These are phyloP conservation scores for Cyclotella distinguenda DNA, from an alignment of 108 stramenopile genomes.

Conservation along the genomic window DNA sequence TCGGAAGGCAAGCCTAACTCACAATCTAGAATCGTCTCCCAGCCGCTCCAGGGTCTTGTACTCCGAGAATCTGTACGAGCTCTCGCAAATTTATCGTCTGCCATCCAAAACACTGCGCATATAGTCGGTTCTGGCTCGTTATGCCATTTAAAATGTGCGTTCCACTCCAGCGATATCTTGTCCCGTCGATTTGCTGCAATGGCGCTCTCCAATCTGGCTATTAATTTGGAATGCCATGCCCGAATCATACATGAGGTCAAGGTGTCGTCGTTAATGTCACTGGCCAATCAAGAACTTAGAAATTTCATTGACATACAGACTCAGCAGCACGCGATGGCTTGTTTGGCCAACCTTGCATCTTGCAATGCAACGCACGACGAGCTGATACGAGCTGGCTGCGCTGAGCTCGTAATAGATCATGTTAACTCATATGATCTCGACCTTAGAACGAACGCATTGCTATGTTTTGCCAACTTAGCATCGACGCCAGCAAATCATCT, in stretches of 20 bases:
- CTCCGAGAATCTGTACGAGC: slow-evolving; percentile 79
- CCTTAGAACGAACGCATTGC: slow-evolving; percentile 59
- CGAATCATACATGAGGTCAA: slow-evolving; percentile 74
- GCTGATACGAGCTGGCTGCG: slow-evolving; percentile 47
- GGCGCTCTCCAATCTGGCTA: slow-evolving; percentile 79
- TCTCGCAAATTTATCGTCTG: slow-evolving; percentile 78
- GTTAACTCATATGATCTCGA: slow-evolving; percentile 64
- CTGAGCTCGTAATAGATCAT: slow-evolving; percentile 45
- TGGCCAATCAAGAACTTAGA: slow-evolving; percentile 19
- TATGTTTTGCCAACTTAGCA: slow-evolving; percentile 75
- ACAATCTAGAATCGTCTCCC: too few species aligned
- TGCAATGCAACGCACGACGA: slow-evolving; percentile 58
- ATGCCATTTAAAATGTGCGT: slow-evolving; percentile 58
- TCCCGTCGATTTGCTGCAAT: slow-evolving; percentile 84
- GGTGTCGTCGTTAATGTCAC: slow-evolving; percentile 45
- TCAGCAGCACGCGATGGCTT: slow-evolving; percentile 74
- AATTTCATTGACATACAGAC: slow-evolving; percentile 63
- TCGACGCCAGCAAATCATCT: slow-evolving; percentile 61
- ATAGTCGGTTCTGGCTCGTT: slow-evolving; percentile 73
- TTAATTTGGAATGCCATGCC: slow-evolving; percentile 51
- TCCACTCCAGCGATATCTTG: slow-evolving; percentile 64
- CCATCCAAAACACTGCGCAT: slow-evolving; percentile 61
- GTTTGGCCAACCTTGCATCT: slow-evolving; percentile 76
- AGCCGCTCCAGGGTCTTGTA: too few species aligned
- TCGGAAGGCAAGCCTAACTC: too few species aligned